These are phyloP conservation scores for Neurospora sp. DNA, from an alignment of 495 filamentous ascomycete genomes.

Conservation along the genomic window DNA sequence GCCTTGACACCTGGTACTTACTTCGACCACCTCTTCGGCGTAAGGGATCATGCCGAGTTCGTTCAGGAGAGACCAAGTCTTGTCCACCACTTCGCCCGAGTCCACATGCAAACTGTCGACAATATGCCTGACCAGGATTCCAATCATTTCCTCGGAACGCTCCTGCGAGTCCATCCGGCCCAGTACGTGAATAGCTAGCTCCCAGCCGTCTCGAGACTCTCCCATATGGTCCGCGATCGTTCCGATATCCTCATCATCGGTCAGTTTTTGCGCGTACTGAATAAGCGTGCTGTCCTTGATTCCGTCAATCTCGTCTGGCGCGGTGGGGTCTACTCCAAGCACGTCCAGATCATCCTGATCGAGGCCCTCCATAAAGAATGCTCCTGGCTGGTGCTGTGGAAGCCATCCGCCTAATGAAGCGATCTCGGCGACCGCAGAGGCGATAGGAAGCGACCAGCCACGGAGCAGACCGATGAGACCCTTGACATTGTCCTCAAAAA, in stretches of 20 bases:
- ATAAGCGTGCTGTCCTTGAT: constrained; percentile 62
- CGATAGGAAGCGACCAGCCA: constrained; percentile 66
- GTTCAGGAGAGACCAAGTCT: constrained; percentile 58
- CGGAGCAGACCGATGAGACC: constrained; percentile 62
- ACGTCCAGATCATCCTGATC: constrained; percentile 47
- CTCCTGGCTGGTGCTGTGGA: constrained; percentile 32
- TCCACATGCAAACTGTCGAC: constrained; percentile 53
- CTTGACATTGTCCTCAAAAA: constrained; percentile 68
- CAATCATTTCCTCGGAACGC: constrained; percentile 55
- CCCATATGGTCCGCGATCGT: constrained; percentile 20
- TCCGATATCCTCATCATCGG: constrained; percentile 30
- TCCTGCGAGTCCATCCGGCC: constrained; percentile 58
- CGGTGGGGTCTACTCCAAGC: constrained; percentile 36
- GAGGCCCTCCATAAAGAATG: constrained; percentile 27
- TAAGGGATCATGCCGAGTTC: constrained; percentile 59
- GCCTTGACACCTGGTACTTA: constrained; percentile 30
- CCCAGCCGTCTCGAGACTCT: constrained; percentile 61
- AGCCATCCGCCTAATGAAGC: constrained; percentile 70
- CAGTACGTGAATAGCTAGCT: constrained; percentile 68
- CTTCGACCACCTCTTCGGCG: constrained; percentile 65
- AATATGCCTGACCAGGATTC: constrained; percentile 42
- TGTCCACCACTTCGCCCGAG: constrained; percentile 59
- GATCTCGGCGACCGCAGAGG: constrained; percentile 69
- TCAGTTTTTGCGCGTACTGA: constrained; percentile 57
- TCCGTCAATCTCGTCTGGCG: constrained; percentile 37